A percentile compares a stretch with the other conserved stretches of the same genome.
phyloP scores from a whole-genome alignment of 1,284 basidiomycete species.

The Apiotrichum brassicae region DNA sequence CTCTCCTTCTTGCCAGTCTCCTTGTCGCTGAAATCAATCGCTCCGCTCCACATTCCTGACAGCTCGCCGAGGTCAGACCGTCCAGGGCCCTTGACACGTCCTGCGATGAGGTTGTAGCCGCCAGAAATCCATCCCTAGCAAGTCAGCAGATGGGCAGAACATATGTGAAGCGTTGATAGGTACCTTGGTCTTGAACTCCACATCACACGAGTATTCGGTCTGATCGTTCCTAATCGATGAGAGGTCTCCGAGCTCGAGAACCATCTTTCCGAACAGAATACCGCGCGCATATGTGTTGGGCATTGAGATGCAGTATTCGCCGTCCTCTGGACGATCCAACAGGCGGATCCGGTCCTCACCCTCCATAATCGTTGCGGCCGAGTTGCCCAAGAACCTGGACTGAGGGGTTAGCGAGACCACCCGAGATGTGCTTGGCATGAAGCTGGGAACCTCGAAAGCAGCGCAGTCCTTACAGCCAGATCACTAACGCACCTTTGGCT shows the following conservation, averaged over 20 bases:
- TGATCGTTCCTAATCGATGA: conserved; percentile 79
- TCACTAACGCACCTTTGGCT: conserved; percentile 71
- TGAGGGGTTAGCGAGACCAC: conserved; percentile 2
- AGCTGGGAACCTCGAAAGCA: no score
- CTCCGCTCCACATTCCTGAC: conserved; percentile 81
- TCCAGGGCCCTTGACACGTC: conserved; percentile 60
- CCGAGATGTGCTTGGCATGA: not conserved
- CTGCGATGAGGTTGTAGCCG: conserved; percentile 85
- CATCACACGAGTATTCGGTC: conserved; percentile 67
- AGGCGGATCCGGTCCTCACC: conserved; percentile 84
- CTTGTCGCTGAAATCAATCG: conserved; percentile 75
- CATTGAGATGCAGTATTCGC: conserved; percentile 59
- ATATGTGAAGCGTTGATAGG: not conserved
- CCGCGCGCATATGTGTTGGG: conserved; percentile 96
- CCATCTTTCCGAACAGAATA: conserved; percentile 97
- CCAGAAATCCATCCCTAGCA: conserved; percentile 93
- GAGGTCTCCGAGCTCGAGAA: conserved; percentile 88
- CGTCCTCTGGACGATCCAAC: conserved; percentile 74
- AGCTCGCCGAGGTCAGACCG: conserved; percentile 78
- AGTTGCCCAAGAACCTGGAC: conserved; percentile 93
- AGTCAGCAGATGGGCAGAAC: not conserved
- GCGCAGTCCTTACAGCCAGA: no score
- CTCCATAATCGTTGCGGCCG: conserved; percentile 91
- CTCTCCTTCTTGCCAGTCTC: conserved; percentile 66
- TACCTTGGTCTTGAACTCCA: conserved; percentile 96